Conservation (phyloP, 139 green algal species). For the Microglena sp. region DNA sequence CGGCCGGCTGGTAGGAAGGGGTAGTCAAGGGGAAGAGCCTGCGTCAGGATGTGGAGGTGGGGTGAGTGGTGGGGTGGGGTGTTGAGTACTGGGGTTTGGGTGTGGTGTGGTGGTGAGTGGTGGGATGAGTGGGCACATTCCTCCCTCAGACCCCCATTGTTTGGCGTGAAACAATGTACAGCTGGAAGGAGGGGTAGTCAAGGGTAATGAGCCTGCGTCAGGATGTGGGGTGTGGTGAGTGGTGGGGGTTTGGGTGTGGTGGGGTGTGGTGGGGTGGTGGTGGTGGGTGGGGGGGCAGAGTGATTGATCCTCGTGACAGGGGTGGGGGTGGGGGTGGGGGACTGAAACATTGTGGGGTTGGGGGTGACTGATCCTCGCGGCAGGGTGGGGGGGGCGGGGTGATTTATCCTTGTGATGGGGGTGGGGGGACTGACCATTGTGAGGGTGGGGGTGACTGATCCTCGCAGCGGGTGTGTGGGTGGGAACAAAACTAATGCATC, state of each 20-base stretch:
- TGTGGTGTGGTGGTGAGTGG: background rate
- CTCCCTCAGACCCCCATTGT: background rate
- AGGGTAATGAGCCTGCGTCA: slow-evolving; percentile 81
- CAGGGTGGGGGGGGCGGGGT: background rate
- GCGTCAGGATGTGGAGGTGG: background rate
- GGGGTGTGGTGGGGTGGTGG: background rate
- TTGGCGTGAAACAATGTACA: background rate
- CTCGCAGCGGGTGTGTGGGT: too few relatives aligned
- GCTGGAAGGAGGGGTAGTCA: slow-evolving; percentile 75
- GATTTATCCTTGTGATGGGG: background rate
- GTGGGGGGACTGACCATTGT: background rate
- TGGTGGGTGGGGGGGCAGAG: background rate
- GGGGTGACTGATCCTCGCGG: background rate
- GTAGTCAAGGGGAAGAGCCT: background rate
- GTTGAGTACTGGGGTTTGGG: background rate
- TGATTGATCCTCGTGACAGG: background rate
- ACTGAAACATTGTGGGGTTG: background rate
- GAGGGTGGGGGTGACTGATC: too few relatives aligned
- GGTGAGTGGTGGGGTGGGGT: background rate
- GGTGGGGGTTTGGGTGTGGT: background rate
- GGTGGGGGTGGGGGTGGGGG: background rate
- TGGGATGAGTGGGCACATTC: background rate
- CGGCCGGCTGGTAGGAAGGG: slow-evolving; percentile 36
- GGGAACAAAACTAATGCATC: too few relatives aligned
- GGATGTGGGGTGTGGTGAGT: background rate